phyloP scores from a whole-genome alignment of 2,329 filamentous ascomycete genomes.

The Chaetomium sp. region DNA sequence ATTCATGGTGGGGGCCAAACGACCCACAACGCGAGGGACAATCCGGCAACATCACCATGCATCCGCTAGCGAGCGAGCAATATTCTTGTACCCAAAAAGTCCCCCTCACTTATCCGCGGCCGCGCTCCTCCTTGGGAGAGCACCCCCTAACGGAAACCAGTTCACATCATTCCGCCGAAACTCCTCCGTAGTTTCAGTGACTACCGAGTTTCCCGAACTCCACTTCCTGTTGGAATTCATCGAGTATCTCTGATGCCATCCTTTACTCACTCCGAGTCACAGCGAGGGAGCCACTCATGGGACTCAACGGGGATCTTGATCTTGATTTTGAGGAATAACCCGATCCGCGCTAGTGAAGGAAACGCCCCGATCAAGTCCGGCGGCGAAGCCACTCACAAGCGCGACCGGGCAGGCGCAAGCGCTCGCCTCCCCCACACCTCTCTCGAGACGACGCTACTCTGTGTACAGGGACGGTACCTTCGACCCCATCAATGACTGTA shows the following conservation, averaged over 20 bases:
- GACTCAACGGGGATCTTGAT: neutral
- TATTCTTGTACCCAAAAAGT: neutral
- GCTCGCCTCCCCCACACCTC: slow-evolving; percentile 31
- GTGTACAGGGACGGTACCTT: slow-evolving; percentile 12
- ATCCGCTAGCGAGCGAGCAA: neutral
- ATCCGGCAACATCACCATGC: neutral
- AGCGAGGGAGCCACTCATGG: neutral
- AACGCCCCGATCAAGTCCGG: neutral
- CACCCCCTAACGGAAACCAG: neutral
- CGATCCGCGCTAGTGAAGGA: neutral
- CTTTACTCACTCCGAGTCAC: neutral
- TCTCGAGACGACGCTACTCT: neutral
- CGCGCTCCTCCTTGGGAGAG: neutral
- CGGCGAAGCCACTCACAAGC: slow-evolving; percentile 26
- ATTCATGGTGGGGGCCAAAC: neutral
- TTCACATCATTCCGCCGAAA: neutral
- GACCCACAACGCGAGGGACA: neutral
- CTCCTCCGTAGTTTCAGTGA: neutral
- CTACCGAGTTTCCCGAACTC: neutral
- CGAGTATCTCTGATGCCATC: neutral
- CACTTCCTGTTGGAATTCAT: neutral
- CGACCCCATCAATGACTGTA: neutral
- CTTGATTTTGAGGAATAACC: neutral
- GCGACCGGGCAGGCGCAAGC: slow-evolving; percentile 32
- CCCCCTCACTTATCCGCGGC: neutral